A percentile compares a stretch with the other conserved stretches of the same genome.
Evolutionary conservation across 2,329 filamentous ascomycete genomes (phyloP).

Genomic region (Verticillium nonalfalfae): DNA sequence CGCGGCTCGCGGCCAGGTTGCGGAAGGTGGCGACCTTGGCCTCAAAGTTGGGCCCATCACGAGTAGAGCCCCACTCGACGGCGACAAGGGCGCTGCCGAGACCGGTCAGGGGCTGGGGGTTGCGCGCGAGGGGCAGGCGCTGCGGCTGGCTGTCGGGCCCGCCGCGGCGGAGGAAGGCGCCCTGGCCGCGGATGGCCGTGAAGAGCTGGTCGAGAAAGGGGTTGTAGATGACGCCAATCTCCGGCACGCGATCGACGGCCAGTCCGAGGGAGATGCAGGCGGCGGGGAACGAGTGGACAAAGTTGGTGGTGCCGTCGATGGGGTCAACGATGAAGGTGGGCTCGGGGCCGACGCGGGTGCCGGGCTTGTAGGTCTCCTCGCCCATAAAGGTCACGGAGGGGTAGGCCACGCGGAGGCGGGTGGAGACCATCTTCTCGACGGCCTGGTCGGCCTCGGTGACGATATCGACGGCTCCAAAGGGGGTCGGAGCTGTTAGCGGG

Average conservation of each 20-base stretch:
- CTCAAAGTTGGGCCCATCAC: conserved; percentile 64
- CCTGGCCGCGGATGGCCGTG: conserved; percentile 61
- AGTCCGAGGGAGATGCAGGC: conserved; percentile 75
- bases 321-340: conserved; percentile 80
- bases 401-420: conserved; percentile 43
- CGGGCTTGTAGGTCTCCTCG: conserved; percentile 70
- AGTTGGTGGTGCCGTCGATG: conserved; percentile 79
- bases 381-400: conserved; percentile 61
- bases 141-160: conserved; percentile 28
- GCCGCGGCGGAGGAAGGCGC: conserved; percentile 49
- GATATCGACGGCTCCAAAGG: conserved; percentile 52
- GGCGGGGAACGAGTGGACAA: conserved; percentile 68
- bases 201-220: conserved; percentile 66
- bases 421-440: conserved; percentile 56
- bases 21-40: conserved; percentile 63
- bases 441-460: conserved; percentile 63
- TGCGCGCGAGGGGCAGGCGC: conserved; percentile 31
- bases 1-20: conserved; percentile 49
- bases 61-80: conserved; percentile 67
- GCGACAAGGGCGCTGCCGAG: conserved; percentile 61
- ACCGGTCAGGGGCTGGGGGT: conserved; percentile 49
- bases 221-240: conserved; percentile 74
- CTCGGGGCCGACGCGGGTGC: conserved; percentile 51
- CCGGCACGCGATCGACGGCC: conserved; percentile 53
- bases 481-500: neutral